Base-by-base conservation (phyloP, 768 basidiomycete species). In the Pleurotus djamor region DNA sequence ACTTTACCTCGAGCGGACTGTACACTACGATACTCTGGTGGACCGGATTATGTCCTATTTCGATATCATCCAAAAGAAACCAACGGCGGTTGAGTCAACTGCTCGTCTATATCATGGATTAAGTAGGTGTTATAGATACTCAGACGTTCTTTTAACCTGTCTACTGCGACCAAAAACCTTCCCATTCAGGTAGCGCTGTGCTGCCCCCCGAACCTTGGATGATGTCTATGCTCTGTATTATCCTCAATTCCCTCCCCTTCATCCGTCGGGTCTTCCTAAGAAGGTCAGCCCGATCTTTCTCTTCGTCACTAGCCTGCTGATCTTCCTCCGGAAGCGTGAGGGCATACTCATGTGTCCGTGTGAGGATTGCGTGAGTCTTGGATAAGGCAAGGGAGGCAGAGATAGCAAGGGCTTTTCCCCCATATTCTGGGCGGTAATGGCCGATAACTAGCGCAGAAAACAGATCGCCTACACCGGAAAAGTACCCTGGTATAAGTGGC, bases 401-500 rank as follows among this genome's bases (percentile, higher is more conserved):
- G 44, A 65, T 70, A 0, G 89, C 79, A 21, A 92, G 21, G 33
- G 51, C 10, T 28, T 58, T 45, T 4, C 63, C 45, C 36, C 54
- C 47, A 51, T 63, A 60, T 9, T 48, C 28, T n/a, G 58, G 17
- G 45, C 79, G 69, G 71, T 86, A 98, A 66, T 95, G 89, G 0
- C 86, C 95, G 4, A 96, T 79, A 32, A 96, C 85, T 58, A 98
- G 84, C 1, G 96, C 92, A 5, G 94, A 94, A 76, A 98, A 98
- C 58, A 98, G 86, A 71, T 99, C 97, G 14, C 97, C 97, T 9
- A 97, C 96, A 28, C 97, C 97, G 16, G 93, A 91, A 71, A 95
- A 98, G 76, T 98, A 97, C 9, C 95, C 96, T 4, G 88, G 83
- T 48, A 98, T 81, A 33, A 88, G 81, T 2, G 89, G 88, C 7